A percentile compares a stretch with the other conserved stretches of the same genome.
Evolutionary conservation across 2,329 filamentous ascomycete genomes (phyloP).

Genomic region (Monilinia aucupariae): DNA sequence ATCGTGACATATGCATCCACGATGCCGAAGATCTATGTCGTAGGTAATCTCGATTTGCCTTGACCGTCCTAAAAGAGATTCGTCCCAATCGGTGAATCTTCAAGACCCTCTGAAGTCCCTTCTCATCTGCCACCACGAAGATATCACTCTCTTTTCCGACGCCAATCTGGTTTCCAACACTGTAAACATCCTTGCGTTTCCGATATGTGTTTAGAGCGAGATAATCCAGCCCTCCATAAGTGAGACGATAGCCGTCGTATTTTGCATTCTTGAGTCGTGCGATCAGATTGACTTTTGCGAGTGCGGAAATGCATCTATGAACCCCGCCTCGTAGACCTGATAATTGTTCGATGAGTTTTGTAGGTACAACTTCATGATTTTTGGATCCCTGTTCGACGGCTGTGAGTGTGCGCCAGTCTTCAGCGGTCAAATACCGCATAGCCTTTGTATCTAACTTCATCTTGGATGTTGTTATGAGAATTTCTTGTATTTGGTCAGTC

Average conservation of each 20-base stretch:
- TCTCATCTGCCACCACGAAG: conserved; percentile 79
- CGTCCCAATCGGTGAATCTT: conserved; percentile 95
- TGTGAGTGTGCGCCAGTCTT: conserved; percentile 93
- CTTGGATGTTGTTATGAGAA: conserved; percentile 9
- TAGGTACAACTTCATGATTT: conserved; percentile 96
- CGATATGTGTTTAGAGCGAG: conserved; percentile 90
- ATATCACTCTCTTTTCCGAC: conserved; percentile 98
- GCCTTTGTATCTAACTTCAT: conserved; percentile 97
- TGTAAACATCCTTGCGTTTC: conserved; percentile 75
- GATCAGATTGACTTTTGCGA: conserved; percentile 89
- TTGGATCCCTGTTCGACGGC: conserved; percentile 90
- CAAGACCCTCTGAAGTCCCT: conserved; percentile 71
- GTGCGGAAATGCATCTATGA: conserved; percentile 78
- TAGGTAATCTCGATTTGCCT: conserved; percentile 92
- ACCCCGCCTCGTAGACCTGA: conserved; percentile 78
- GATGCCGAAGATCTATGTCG: conserved; percentile 73
- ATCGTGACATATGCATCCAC: conserved; percentile 96
- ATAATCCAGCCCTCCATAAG: conserved; percentile 95
- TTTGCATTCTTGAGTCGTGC: conserved; percentile 90
- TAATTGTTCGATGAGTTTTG: conserved; percentile 77
- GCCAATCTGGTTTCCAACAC: conserved; percentile 87
- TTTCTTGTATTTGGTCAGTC: not conserved
- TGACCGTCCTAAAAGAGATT: conserved; percentile 95
- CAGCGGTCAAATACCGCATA: conserved; percentile 82
- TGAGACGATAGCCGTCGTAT: conserved; percentile 95